Evolutionary conservation across 139 green algal genomes (phyloP).

Genomic region (Pleodorina starrii): DNA sequence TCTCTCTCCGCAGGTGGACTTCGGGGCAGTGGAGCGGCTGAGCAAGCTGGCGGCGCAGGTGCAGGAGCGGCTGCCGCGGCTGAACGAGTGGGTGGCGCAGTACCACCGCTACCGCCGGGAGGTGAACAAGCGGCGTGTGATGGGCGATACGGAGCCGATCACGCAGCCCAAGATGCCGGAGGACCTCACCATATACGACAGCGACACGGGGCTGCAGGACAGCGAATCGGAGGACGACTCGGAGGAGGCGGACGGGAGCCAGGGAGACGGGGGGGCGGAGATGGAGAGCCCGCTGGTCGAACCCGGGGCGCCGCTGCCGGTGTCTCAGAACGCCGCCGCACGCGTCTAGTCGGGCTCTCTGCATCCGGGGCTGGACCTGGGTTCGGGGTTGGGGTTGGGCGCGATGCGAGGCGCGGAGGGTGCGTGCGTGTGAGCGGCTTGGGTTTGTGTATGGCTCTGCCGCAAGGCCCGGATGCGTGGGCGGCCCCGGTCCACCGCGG

Average conservation of each 20-base stretch:
- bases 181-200: conserved; percentile 46
- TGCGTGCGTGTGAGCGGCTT: too few species aligned
- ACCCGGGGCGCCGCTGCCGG: too few species aligned
- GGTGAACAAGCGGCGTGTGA: neutral
- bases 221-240: neutral
- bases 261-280: too few species aligned
- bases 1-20: neutral
- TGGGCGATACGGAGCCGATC: neutral
- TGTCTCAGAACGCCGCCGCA: too few species aligned
- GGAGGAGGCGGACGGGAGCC: neutral
- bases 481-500: too few species aligned
- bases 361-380: too few species aligned
- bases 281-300: too few species aligned
- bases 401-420: too few species aligned
- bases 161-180: conserved; percentile 32
- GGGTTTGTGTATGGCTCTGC: too few species aligned
- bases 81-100: conserved; percentile 22
- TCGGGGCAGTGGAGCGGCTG: conserved; percentile 20
- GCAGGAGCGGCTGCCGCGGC: neutral
- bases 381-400: too few species aligned
- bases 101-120: neutral
- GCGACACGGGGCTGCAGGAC: neutral
- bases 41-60: neutral
- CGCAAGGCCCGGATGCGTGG: too few species aligned
- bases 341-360: too few species aligned